Base-by-base conservation (phyloP, 768 basidiomycete genomes). In the Pulveroboletus sp. region DNA sequence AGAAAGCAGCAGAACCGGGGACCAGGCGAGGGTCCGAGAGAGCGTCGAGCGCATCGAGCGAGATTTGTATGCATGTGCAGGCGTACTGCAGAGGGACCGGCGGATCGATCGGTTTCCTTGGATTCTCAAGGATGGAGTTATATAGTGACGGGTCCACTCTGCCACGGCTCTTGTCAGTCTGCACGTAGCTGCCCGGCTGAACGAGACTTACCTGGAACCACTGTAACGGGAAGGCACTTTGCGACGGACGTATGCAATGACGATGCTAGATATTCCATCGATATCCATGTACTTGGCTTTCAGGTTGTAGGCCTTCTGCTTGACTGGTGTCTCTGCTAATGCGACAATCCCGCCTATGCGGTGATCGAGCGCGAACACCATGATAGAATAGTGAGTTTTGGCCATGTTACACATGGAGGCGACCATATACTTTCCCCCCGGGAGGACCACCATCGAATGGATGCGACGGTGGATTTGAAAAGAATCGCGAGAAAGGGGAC, bases 401-500 rank as follows among this genome's bases (percentile, higher is more conserved):
- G 63, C 62, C 4, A 58, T 55, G 58, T 82, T 77, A 54, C 69
- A 71, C 5, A 78, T 76, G 10, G 83, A 85, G 1, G 82, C 80
- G 30, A 85, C 67, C 54, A 86, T 76, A 54, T 82, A 83, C 56
- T 81, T 83, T 17, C 85, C 84, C 1, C 85, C 85, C 7, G 85
- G 80, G 9, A 86, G 72, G 24, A 84, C 62, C 34, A 71, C 74
- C 73, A 87, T 77, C 68, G 82, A 61, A 71, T 71, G 53, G 73
- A 74, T 54, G 67, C 68, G 62, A 65, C 73, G 59, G 31, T 68
- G 57, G 5, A 64, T 39, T 32, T 59, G 49, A 42, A 67, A 67
- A 2, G 53, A 47, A 45, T 68, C 63, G 4, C 56, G 51, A 8
- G 57, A 57, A 39, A 63, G 23, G 27, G 62, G 63, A 32, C 51